Evolutionary conservation across 225 moss, liverwort and hornwort species (phyloP).

Genomic region (Pseudoscleropodium purum): DNA sequence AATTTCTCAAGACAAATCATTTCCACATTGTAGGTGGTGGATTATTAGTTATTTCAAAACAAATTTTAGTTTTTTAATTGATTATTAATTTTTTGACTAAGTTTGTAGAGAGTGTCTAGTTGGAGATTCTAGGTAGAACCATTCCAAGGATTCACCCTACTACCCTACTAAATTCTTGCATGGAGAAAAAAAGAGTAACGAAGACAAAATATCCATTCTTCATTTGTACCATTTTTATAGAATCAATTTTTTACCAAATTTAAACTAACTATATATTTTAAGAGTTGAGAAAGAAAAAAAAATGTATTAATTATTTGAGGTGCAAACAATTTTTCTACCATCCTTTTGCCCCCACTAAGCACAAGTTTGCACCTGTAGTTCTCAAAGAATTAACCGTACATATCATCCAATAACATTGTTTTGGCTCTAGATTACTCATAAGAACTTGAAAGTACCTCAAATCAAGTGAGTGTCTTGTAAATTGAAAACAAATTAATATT

Average conservation of each 20-base stretch:
- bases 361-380: neutral
- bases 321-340: neutral
- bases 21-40: rapidly evolving
- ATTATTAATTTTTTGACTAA: no score
- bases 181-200: no score
- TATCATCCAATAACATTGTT: no score
- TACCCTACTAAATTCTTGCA: no score
- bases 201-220: no score
- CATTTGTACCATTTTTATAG: no score
- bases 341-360: rapidly evolving
- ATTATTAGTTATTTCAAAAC: neutral
- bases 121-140: no score
- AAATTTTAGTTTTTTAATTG: no score
- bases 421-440: no score
- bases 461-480: no score
- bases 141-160: neutral
- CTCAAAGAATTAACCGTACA: rapidly evolving
- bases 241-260: neutral
- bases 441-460: no score
- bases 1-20: neutral
- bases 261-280: neutral
- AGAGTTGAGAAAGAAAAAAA: neutral
- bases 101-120: rapidly evolving
- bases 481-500: no score
- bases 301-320: neutral